Percentiles rank a stretch among this genome's conserved stretches.
Conservation (phyloP, 768 basidiomycete species). For the Melanogaster broomeanus region DNA sequence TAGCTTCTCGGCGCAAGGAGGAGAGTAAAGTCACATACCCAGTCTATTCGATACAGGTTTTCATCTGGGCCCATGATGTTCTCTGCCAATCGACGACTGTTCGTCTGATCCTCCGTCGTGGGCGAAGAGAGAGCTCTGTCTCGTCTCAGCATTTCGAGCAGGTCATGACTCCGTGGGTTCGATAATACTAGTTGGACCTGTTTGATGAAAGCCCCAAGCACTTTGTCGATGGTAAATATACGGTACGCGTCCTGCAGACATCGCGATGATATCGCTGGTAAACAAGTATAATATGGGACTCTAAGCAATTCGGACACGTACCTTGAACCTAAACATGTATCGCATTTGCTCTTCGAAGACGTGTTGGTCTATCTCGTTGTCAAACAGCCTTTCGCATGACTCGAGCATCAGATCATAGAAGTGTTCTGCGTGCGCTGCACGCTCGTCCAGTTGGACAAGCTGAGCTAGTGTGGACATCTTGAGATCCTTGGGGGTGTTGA, state of each 20-base stretch:
- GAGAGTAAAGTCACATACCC: slow-evolving; percentile 48
- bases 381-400: slow-evolving; percentile 88
- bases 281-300: background rate
- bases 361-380: slow-evolving; percentile 87
- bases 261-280: background rate
- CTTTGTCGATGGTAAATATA: slow-evolving; percentile 92
- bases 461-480: slow-evolving; percentile 33
- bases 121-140: slow-evolving; percentile 62
- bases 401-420: no score
- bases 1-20: background rate
- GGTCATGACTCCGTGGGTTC: slow-evolving; percentile 70
- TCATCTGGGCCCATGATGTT: slow-evolving; percentile 75
- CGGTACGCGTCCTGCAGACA: slow-evolving; percentile 68
- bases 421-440: slow-evolving; percentile 51
- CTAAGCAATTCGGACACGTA: slow-evolving; percentile 23
- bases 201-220: slow-evolving; percentile 86
- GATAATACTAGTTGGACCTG: slow-evolving; percentile 79
- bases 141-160: slow-evolving; percentile 68
- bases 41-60: slow-evolving; percentile 78
- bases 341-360: slow-evolving; percentile 92
- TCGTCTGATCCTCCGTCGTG: slow-evolving; percentile 72
- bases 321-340: slow-evolving; percentile 83
- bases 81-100: slow-evolving; percentile 65
- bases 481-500: slow-evolving; percentile 22
- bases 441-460: slow-evolving; percentile 32